These are phyloP conservation scores for Sambucus nigra DNA, from an alignment of 129 eudicot genomes.

Conservation along the genomic window DNA sequence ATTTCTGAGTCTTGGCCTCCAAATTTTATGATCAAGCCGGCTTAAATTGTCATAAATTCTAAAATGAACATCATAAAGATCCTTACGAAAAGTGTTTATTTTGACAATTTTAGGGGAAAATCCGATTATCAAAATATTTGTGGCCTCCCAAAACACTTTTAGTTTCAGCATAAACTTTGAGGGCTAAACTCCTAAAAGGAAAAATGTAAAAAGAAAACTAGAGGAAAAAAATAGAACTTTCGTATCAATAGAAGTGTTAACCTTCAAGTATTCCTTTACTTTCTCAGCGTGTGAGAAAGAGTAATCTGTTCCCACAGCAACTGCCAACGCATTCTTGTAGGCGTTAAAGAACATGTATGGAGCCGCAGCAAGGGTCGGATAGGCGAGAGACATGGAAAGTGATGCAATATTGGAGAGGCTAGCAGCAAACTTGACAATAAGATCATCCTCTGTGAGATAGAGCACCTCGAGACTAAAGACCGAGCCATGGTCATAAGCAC, in stretches of 20 bases:
- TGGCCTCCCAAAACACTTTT: too few relatives aligned
- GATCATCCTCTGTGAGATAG: constrained; percentile 45
- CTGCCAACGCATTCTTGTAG: constrained; percentile 44
- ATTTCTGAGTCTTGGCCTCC: too few relatives aligned
- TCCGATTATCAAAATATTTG: too few relatives aligned
- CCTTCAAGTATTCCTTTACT: constrained; percentile 49
- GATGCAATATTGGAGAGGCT: constrained; percentile 29
- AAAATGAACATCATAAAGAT: too few relatives aligned
- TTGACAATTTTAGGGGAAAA: too few relatives aligned
- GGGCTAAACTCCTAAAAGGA: too few relatives aligned
- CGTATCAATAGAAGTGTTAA: constrained; percentile 3
- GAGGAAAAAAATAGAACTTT: background rate
- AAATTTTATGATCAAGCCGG: too few relatives aligned
- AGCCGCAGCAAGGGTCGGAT: constrained; percentile 47
- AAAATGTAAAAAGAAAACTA: too few relatives aligned
- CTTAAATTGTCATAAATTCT: too few relatives aligned
- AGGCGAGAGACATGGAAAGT: constrained; percentile 29
- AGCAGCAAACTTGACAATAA: constrained; percentile 30
- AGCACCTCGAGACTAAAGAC: constrained; percentile 53
- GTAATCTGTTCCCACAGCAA: constrained; percentile 43
- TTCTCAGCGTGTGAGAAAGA: constrained; percentile 43
- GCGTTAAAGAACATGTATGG: constrained; percentile 49
- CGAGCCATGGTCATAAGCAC: constrained; percentile 38
- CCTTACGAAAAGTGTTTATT: too few relatives aligned
- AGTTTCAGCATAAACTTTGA: too few relatives aligned